A percentile compares a stretch with the other conserved stretches of the same genome.
These are phyloP conservation scores for Terana coerulea DNA, from an alignment of 768 basidiomycete species.

Conservation along the genomic window DNA sequence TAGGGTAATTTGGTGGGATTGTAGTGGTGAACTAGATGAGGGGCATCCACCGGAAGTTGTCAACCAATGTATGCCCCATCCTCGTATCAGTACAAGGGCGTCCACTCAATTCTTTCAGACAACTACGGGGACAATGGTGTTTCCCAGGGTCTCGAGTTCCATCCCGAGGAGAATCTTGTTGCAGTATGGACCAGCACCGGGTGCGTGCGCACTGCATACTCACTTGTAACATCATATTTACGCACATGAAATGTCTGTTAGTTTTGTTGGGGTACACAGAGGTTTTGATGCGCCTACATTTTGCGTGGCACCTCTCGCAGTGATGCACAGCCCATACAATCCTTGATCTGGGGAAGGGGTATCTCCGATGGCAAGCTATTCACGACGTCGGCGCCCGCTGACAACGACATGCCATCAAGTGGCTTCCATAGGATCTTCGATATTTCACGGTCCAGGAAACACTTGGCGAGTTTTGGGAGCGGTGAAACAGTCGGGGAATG, in stretches of 20 bases:
- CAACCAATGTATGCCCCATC: too few relatives aligned
- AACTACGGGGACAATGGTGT: too few relatives aligned
- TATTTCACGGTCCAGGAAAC: conserved; percentile 6
- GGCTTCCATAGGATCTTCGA: conserved; percentile 56
- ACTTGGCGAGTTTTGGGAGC: conserved; percentile 37
- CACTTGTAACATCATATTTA: not conserved
- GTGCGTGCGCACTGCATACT: too few relatives aligned
- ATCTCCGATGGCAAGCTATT: conserved; percentile 40
- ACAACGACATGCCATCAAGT: not conserved
- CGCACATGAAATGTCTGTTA: not conserved
- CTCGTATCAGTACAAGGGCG: too few relatives aligned
- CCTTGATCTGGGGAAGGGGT: conserved; percentile 50
- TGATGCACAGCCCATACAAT: conserved; percentile 20
- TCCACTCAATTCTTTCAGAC: too few relatives aligned
- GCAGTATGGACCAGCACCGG: conserved; percentile 2
- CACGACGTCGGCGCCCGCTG: conserved; percentile 51
- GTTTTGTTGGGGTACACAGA: not conserved
- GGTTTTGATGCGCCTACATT: not conserved
- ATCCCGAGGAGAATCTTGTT: not conserved
- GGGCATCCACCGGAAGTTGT: too few relatives aligned
- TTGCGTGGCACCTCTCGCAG: not conserved
- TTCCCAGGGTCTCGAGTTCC: not conserved
- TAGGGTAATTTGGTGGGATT: conserved; percentile 40
- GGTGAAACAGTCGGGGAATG: conserved; percentile 49
- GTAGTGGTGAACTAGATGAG: too few relatives aligned